Evolutionary conservation across 306 rosid genomes (phyloP), one percentile per base, ranked within the genome.

Genomic region (Ormosia semicastrata): DNA sequence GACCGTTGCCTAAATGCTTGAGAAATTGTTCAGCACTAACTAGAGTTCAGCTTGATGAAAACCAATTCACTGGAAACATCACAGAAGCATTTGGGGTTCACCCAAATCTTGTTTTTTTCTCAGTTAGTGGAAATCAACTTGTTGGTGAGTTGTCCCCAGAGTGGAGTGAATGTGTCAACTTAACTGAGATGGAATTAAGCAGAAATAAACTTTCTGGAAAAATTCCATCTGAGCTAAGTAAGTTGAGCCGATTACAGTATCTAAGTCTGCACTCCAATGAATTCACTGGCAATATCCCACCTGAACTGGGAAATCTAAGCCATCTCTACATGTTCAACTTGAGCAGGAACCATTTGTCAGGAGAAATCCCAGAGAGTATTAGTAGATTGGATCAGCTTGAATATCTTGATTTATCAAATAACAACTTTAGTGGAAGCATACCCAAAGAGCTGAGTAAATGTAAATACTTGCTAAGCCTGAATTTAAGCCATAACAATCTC

Each of bases 1-100:
- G 96, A 32, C 76, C 88, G 11, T 53, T 93, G 76, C 97, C 93
- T 0, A 77, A 71, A 52, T 91, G 90, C 80, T 82, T 93, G 71
- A 91, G 85, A 81, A 82, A 86, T 75, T 91, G 97, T 79, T 67
- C 83, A 3, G 47, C 71, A 3, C 85, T 93, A 7, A 5, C 0
- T 5, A 84, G 89, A 83, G 87, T 90, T 8, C 74, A 92, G 73
- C 87, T 93, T 62, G 90, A 88, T 24, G 87, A 56, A 7, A 93
- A 93, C 54, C 81, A 75, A 17, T 75, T 93, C 84, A 84, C 53
- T 0, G 97, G 89, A 66, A 87, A 87, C 73, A 91, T 93, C 62
- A 87, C 92, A 64, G 83, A 88, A 36, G 87, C 77, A 29, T 76
- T 74, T 74, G 86, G 87, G 24, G 54, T 86, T 58, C 59, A 81